phyloP scores from a whole-genome alignment of 2,329 filamentous ascomycete genomes.

The Colletotrichum horii region DNA sequence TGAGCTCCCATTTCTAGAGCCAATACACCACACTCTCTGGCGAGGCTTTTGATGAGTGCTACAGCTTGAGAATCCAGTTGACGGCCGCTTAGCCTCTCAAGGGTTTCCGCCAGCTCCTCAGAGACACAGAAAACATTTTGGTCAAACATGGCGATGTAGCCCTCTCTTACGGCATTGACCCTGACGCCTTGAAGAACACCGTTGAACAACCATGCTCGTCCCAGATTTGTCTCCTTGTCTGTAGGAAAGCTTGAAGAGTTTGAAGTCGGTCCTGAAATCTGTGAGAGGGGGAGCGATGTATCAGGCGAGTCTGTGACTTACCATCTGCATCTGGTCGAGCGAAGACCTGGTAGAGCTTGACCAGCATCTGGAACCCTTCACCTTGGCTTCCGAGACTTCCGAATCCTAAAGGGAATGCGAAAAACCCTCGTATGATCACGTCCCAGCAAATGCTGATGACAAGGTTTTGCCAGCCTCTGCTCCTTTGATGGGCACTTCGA shows the following conservation, averaged over 20 bases:
- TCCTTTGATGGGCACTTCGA: neutral
- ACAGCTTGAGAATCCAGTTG: neutral
- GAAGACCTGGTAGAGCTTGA: neutral
- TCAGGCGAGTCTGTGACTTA: neutral
- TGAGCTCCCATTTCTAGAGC: constrained; percentile 11
- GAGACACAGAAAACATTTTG: neutral
- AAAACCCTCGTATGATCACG: neutral
- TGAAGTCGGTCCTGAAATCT: neutral
- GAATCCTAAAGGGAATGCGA: neutral
- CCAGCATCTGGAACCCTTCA: neutral
- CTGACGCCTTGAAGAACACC: neutral
- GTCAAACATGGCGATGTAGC: neutral
- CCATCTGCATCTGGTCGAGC: neutral
- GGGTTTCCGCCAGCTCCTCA: neutral
- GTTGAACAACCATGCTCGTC: neutral
- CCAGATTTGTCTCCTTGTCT: neutral
- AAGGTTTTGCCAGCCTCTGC: neutral
- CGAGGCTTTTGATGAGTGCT: neutral
- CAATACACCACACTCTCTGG: neutral
- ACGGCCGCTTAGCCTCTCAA: neutral
- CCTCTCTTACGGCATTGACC: neutral
- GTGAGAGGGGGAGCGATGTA: neutral
- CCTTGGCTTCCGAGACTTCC: neutral
- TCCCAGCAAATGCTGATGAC: constrained; percentile 3
- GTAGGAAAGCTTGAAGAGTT: neutral